Evolutionary conservation across 2,329 filamentous ascomycete species (phyloP).

Genomic region (Dothiorella sarmentorum): DNA sequence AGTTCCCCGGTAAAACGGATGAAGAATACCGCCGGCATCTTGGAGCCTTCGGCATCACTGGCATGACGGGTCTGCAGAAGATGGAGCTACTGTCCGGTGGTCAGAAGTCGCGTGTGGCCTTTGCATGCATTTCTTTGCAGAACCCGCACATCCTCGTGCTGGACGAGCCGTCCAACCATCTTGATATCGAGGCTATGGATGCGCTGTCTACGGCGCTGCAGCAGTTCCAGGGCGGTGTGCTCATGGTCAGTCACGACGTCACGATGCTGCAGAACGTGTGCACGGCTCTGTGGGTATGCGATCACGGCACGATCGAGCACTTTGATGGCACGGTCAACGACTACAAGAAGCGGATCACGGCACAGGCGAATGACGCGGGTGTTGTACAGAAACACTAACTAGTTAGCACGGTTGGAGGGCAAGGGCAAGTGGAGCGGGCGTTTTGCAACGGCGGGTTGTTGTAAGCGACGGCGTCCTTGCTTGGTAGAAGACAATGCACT

Average conservation of each 20-base stretch:
- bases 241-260: slow-evolving; percentile 99
- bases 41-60: slow-evolving; percentile 80
- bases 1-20: slow-evolving; percentile 84
- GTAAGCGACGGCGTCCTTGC: slow-evolving; percentile 5
- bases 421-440: neutral
- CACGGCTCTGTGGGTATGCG: slow-evolving; percentile 92
- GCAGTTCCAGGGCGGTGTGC: slow-evolving; percentile 86
- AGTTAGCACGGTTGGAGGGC: slow-evolving; percentile 43
- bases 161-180: slow-evolving; percentile 96
- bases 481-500: slow-evolving; percentile 4
- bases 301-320: slow-evolving; percentile 89
- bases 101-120: slow-evolving; percentile 97
- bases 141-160: slow-evolving; percentile 97
- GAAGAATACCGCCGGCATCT: slow-evolving; percentile 96
- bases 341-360: slow-evolving; percentile 94
- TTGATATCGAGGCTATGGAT: slow-evolving; percentile 99
- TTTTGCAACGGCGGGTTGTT: neutral
- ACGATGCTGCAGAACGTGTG: slow-evolving; percentile 98
- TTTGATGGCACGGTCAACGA: slow-evolving; percentile 92
- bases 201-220: slow-evolving; percentile 79
- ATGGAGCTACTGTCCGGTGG: slow-evolving; percentile 93
- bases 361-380: slow-evolving; percentile 82
- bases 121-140: slow-evolving; percentile 88
- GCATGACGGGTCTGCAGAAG: slow-evolving; percentile 93
- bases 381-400: slow-evolving; percentile 63